These are phyloP conservation scores for Marasmius fiardii DNA, from an alignment of 1,284 basidiomycete genomes.

Conservation along the genomic window DNA sequence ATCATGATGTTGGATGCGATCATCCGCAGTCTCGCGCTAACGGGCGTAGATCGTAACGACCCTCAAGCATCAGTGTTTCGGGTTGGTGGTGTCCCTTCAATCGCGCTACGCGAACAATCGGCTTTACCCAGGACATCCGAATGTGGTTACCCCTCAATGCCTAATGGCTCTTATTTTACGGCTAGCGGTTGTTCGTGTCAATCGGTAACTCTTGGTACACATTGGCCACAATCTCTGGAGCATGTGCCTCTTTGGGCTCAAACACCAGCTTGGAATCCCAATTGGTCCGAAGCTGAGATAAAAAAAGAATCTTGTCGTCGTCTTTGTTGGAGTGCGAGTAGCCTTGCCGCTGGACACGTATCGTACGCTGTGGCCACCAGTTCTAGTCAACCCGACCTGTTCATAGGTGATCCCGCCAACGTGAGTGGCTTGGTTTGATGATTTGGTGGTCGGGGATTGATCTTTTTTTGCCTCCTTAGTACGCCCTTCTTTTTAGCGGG, in stretches of 20 bases:
- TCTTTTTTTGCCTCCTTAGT: conserved; percentile 34
- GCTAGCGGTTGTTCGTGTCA: conserved; percentile 47
- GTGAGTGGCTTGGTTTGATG: conserved; percentile 34
- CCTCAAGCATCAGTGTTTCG: conserved; percentile 45
- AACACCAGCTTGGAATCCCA: conserved; percentile 59
- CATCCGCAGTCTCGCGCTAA: conserved; percentile 58
- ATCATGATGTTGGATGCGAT: conserved; percentile 63
- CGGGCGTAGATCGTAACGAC: conserved; percentile 37
- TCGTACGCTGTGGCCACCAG: conserved; percentile 52
- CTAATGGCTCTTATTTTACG: conserved; percentile 16
- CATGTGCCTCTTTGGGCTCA: conserved; percentile 61
- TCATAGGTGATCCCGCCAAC: conserved; percentile 63
- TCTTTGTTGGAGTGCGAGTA: conserved; percentile 67
- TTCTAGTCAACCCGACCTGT: conserved; percentile 43
- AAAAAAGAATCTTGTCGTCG: conserved; percentile 69
- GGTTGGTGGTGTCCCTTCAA: conserved; percentile 36
- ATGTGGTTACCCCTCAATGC: conserved; percentile 14
- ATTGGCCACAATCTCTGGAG: conserved; percentile 45
- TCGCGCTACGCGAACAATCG: conserved; percentile 18
- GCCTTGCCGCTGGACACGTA: conserved; percentile 59
- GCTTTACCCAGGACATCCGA: conserved; percentile 16
- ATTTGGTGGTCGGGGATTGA: neutral
- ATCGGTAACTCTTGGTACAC: conserved; percentile 46
- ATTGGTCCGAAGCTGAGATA: conserved; percentile 60
- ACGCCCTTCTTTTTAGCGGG: conserved; percentile 66